Evolutionary conservation across 306 rosid species (phyloP).

Genomic region (Astragalus glycyphyllos): DNA sequence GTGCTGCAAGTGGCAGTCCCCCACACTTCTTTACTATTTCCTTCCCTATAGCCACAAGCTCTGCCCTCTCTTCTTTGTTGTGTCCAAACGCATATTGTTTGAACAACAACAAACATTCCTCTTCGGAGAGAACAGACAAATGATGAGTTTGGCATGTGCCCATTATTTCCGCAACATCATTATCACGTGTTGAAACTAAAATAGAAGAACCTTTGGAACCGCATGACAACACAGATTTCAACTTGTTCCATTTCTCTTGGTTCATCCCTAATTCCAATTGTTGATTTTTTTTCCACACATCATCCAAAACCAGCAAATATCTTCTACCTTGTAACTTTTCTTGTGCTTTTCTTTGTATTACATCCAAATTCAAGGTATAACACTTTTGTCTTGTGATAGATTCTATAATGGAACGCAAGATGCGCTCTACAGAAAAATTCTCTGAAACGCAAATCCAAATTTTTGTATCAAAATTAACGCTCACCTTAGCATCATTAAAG

Average conservation of each 20-base stretch:
- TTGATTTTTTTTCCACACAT: constrained; percentile 3
- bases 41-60: constrained; percentile 2
- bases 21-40: constrained; percentile 17
- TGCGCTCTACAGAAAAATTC: not conserved
- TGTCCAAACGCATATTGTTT: constrained; percentile 6
- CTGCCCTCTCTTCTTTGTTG: not conserved
- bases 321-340: not conserved
- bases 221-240: not conserved
- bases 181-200: constrained; percentile 20
- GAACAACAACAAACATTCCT: constrained; percentile 1
- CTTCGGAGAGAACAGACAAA: not conserved
- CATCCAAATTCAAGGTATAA: not conserved
- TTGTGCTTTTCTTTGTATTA: not conserved
- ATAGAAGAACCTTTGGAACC: not conserved
- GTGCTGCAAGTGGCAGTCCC: constrained; percentile 17
- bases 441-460: constrained; percentile 8
- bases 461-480: not conserved
- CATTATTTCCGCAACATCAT: not conserved
- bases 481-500: not conserved
- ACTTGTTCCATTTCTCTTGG: not conserved
- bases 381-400: not conserved
- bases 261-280: not conserved
- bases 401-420: not conserved
- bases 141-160: not conserved
- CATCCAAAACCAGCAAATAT: constrained; percentile 1